Base-by-base conservation (phyloP, 2,329 filamentous ascomycete genomes). In the Colletotrichum coccodes region DNA sequence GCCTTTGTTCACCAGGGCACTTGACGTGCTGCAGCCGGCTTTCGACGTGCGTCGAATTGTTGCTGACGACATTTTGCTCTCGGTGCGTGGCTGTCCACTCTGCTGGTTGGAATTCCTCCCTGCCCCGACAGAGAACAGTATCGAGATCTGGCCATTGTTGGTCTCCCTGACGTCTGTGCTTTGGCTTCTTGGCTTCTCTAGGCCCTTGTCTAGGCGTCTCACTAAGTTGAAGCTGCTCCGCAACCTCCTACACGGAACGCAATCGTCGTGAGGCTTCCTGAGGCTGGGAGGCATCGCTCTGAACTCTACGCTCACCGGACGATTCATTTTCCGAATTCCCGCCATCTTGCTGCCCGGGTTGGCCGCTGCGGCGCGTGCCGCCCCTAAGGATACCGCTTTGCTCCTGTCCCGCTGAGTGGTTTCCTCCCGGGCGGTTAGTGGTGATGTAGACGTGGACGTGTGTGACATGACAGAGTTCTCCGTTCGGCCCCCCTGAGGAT, bases 381-480 rank as follows among this genome's bases (percentile, higher is more conserved):
- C 53, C 26, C 34, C 38, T 36, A 52, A 32, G 6, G 46, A 36
- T 26, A 36, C 46, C 30, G 14, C 50, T 40, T 46, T 38, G 30
- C 52, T 44, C 32, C 32, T 38, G 46, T 21, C 34, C 50, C 36
- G 38, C 18, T 34, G 49, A 9, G 16, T 40, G 21, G 16, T 32
- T 54, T 42, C 30, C 38, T 26, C 38, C 49, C 7, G 32, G 16
- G 23, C 58, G 64, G 6, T 60, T 50, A 32, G 61, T 49, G 7
- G 54, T 68, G 47, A 68, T 60, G 42, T 68, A 68, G 56, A 68
- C 66, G 34, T 68, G 66, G 34, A 68, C 66, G 21, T 68, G 66
- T 26, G 66, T 68, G 42, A 60, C 34, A 53, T 68, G 66, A 42
- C 61, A 60, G 18, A 16, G 7, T 12, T 28, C 38, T 47, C 49